These are phyloP conservation scores for Aspergillus persii DNA, from an alignment of 2,329 filamentous ascomycete species.

Conservation along the genomic window DNA sequence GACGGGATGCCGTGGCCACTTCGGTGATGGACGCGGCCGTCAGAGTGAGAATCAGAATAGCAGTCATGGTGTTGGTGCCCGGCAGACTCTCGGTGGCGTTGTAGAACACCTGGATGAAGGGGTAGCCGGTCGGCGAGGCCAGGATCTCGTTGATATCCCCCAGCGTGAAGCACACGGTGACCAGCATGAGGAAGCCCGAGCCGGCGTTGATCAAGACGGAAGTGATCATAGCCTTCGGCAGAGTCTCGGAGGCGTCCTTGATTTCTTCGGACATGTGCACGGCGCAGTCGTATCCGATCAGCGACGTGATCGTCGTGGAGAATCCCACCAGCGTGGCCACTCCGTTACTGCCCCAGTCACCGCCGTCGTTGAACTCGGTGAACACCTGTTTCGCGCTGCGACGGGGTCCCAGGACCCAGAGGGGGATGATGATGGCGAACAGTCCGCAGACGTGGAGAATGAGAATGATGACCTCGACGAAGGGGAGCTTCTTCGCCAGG, in stretches of 20 bases:
- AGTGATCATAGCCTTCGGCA: constrained; percentile 41
- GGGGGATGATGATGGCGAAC: constrained; percentile 43
- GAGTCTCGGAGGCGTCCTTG: constrained; percentile 31
- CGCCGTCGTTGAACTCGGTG: constrained; percentile 41
- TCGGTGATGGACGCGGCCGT: constrained; percentile 38
- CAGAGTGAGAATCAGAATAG: constrained; percentile 38
- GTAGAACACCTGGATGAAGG: constrained; percentile 28
- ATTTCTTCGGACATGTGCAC: constrained; percentile 50
- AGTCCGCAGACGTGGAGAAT: constrained; percentile 45
- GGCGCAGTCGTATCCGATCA: constrained; percentile 44
- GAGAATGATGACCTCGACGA: constrained; percentile 41
- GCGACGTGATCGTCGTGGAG: constrained; percentile 39
- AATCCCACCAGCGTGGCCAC: constrained; percentile 43
- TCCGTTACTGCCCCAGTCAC: constrained; percentile 39
- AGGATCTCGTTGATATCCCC: constrained; percentile 32
- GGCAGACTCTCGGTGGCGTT: constrained; percentile 41
- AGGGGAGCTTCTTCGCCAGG: constrained; percentile 37
- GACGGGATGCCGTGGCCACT: constrained; percentile 32
- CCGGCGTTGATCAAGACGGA: constrained; percentile 35
- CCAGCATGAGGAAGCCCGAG: constrained; percentile 39
- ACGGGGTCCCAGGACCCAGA: constrained; percentile 44
- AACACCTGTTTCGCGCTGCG: constrained; percentile 39
- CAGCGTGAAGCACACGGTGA: constrained; percentile 40
- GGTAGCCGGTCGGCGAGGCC: constrained; percentile 27
- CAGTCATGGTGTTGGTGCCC: constrained; percentile 46